Conservation (phyloP, 1,139 yeast species). For the Protomyces arabidopsidicola region DNA sequence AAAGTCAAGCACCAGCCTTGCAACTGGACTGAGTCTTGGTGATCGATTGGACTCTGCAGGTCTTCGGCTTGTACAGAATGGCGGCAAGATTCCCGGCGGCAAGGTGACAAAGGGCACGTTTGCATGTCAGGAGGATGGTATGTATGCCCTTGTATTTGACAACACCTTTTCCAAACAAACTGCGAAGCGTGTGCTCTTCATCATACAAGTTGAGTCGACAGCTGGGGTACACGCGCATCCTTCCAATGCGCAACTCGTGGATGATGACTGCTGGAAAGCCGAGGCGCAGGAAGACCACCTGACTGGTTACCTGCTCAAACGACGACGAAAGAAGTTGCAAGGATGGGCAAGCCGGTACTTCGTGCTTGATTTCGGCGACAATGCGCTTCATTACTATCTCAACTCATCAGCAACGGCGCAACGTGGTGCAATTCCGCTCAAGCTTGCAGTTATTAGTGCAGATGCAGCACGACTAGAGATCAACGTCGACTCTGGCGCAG, state of each 20-base stretch:
- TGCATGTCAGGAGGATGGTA: constrained; percentile 41
- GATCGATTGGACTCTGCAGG: constrained; percentile 22
- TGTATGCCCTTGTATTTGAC: constrained; percentile 85
- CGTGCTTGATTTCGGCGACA: constrained; percentile 72
- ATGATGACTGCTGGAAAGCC: constrained; percentile 11
- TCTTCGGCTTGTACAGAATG: constrained; percentile 8
- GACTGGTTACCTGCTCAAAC: constrained; percentile 66
- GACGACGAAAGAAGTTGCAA: constrained; percentile 73
- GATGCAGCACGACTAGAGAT: constrained; percentile 63
- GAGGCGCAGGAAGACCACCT: constrained; percentile 12
- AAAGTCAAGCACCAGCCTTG: background rate
- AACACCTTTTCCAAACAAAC: constrained; percentile 84
- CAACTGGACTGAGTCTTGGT: constrained; percentile 2
- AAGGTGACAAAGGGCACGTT: constrained; percentile 48
- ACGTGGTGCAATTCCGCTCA: constrained; percentile 89
- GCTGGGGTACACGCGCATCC: background rate
- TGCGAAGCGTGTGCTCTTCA: constrained; percentile 73
- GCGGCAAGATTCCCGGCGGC: constrained; percentile 38
- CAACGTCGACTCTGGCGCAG: constrained; percentile 91
- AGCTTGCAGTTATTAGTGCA: constrained; percentile 74
- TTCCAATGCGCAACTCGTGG: constrained; percentile 11
- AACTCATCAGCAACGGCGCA: constrained; percentile 64
- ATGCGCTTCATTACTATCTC: constrained; percentile 75
- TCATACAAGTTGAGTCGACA: constrained; percentile 42
- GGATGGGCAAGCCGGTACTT: constrained; percentile 84